Conservation (phyloP, 352 stramenopile species). For the Porosira glacialis region DNA sequence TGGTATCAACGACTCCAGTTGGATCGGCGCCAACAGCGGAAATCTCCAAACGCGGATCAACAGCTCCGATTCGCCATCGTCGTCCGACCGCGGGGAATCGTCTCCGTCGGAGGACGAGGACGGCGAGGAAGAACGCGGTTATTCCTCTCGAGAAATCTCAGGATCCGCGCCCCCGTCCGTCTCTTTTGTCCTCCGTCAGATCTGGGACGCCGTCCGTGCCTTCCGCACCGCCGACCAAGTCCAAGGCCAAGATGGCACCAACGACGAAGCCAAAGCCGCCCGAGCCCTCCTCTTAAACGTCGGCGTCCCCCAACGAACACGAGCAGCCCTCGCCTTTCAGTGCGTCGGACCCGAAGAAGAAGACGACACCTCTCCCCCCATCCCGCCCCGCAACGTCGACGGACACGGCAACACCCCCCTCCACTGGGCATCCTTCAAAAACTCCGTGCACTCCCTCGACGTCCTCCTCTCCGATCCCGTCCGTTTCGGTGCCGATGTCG, state of each 20-base stretch:
- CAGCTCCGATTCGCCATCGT: no score
- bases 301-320: conserved; percentile 12
- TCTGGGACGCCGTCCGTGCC: conserved; percentile 28
- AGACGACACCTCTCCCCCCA: no score
- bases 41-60: no score
- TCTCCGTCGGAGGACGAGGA: no score
- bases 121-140: no score
- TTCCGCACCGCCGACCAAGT: conserved; percentile 36
- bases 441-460: conserved; percentile 58
- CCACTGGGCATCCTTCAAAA: conserved; percentile 80
- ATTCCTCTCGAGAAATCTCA: no score
- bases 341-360: conserved; percentile 14
- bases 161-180: no score
- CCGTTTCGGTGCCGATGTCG: no score
- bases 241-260: conserved; percentile 7
- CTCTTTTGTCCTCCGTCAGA: no score
- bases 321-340: conserved; percentile 14
- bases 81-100: no score
- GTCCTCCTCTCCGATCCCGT: conserved; percentile 61
- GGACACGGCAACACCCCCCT: conserved; percentile 78
- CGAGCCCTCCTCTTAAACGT: conserved; percentile 5
- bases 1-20: no score
- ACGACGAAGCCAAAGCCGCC: conserved; percentile 5
- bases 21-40: no score
- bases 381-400: conserved; percentile 52